phyloP scores from a whole-genome alignment of 1,284 basidiomycete genomes.

The Trichosporon ovoides region DNA sequence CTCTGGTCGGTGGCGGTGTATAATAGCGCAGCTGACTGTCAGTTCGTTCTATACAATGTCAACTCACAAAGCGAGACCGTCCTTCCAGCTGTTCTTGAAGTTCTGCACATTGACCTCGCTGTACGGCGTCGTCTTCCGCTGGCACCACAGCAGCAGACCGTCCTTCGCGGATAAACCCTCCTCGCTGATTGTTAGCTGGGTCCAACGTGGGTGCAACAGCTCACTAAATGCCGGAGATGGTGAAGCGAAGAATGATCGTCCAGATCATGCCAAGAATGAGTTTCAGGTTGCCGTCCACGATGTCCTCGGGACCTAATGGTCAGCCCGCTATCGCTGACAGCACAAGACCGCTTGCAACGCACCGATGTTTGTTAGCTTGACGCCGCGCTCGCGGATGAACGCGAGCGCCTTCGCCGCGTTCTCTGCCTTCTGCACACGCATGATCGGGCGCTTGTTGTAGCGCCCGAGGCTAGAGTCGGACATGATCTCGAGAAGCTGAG shows the following conservation, averaged over 20 bases:
- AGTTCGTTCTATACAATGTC: conserved; percentile 7
- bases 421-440: conserved; percentile 95
- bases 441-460: conserved; percentile 82
- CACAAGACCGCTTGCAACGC: conserved; percentile 33
- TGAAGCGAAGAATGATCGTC: conserved; percentile 94
- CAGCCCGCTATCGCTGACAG: background rate
- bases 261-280: conserved; percentile 98
- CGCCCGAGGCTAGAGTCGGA: conserved; percentile 85
- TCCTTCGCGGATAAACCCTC: conserved; percentile 96
- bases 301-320: conserved; percentile 58
- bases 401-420: conserved; percentile 95
- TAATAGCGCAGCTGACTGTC: conserved; percentile 75
- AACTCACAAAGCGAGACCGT: conserved; percentile 86
- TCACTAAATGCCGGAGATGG: conserved; percentile 94
- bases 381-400: conserved; percentile 89
- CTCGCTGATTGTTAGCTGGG: conserved; percentile 58
- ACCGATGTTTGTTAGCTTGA: conserved; percentile 95
- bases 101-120: conserved; percentile 86
- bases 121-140: conserved; percentile 88
- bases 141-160: conserved; percentile 93
- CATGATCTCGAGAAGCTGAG: conserved; percentile 88
- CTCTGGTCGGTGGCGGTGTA: conserved; percentile 94
- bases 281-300: conserved; percentile 95
- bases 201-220: conserved; percentile 34
- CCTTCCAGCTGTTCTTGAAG: conserved; percentile 86